phyloP scores from a whole-genome alignment of 2,329 filamentous ascomycete species.

The Clarireedia homoeocarpa region DNA sequence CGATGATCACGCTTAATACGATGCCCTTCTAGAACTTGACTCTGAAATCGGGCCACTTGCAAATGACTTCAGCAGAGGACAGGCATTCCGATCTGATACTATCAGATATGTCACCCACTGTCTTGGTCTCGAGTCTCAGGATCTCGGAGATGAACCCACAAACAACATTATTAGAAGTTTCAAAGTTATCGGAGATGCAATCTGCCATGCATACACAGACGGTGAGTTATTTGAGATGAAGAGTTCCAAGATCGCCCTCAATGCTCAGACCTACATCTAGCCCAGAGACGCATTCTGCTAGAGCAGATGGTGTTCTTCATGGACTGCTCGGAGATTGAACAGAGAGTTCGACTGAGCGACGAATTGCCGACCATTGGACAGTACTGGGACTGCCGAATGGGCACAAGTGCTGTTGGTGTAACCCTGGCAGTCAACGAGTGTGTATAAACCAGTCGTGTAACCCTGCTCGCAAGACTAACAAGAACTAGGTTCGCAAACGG shows the following conservation, averaged over 20 bases:
- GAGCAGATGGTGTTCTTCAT: constrained; percentile 20
- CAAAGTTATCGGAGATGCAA: constrained; percentile 15
- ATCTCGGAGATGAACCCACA: constrained; percentile 7
- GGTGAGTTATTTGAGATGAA: constrained; percentile 4
- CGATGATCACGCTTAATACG: constrained; percentile 15
- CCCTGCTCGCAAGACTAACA: background rate
- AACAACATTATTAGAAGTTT: constrained; percentile 17
- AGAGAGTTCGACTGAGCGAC: constrained; percentile 12
- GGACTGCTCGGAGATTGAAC: constrained; percentile 17
- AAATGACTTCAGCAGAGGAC: background rate
- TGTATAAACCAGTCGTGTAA: background rate
- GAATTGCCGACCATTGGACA: constrained; percentile 17
- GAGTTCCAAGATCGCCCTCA: background rate
- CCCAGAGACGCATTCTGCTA: constrained; percentile 16
- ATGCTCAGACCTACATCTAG: background rate
- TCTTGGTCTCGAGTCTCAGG: background rate
- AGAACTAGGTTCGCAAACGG: background rate
- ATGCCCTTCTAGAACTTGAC: constrained; percentile 13
- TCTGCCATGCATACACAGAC: constrained; percentile 13
- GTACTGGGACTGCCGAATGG: constrained; percentile 21
- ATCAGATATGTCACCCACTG: background rate
- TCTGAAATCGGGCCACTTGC: background rate
- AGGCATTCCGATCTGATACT: background rate
- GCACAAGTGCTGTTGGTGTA: constrained; percentile 22
- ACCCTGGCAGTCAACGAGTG: constrained; percentile 17